Conservation (phyloP, 495 filamentous ascomycete genomes). For the Xylaria telfairii region DNA sequence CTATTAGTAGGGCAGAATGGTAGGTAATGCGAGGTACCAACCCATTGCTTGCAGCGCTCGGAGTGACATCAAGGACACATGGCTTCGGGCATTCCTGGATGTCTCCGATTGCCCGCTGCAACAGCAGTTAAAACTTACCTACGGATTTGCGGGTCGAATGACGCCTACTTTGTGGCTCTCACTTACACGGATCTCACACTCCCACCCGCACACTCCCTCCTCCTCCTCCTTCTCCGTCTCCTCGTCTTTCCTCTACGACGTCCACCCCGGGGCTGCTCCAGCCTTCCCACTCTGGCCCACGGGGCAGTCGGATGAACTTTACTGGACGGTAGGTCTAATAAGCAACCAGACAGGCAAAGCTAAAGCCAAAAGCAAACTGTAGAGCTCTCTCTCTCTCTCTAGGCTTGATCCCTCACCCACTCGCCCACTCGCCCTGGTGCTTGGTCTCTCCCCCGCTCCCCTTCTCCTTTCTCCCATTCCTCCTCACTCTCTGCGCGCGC, state of each 20-base stretch:
- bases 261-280: slow-evolving; percentile 28
- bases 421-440: slow-evolving; percentile 8
- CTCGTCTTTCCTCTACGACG: slow-evolving; percentile 15
- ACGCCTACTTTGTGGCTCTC: slow-evolving; percentile 22
- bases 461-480: slow-evolving; percentile 15
- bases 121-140: slow-evolving; percentile 23
- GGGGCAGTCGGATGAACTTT: slow-evolving; percentile 23
- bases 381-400: slow-evolving; percentile 24
- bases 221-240: slow-evolving; percentile 7
- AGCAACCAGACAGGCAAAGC: slow-evolving; percentile 19
- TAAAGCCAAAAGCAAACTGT: slow-evolving; percentile 23
- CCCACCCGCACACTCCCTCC: slow-evolving; percentile 15
- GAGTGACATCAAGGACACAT: slow-evolving; percentile 19
- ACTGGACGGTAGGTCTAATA: slow-evolving; percentile 21
- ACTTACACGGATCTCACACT: slow-evolving; percentile 22
- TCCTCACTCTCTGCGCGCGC: slow-evolving; percentile 20
- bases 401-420: slow-evolving; percentile 16
- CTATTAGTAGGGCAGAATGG: not conserved
- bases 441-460: slow-evolving; percentile 15
- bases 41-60: slow-evolving; percentile 9
- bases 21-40: slow-evolving; percentile 22
- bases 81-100: slow-evolving; percentile 8
- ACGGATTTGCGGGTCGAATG: slow-evolving; percentile 27
- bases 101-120: not conserved
- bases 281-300: slow-evolving; percentile 20